Evolutionary conservation across 1,284 basidiomycete genomes (phyloP), one percentile per base, ranked within the genome.

Genomic region (Schizophyllum amplum): DNA sequence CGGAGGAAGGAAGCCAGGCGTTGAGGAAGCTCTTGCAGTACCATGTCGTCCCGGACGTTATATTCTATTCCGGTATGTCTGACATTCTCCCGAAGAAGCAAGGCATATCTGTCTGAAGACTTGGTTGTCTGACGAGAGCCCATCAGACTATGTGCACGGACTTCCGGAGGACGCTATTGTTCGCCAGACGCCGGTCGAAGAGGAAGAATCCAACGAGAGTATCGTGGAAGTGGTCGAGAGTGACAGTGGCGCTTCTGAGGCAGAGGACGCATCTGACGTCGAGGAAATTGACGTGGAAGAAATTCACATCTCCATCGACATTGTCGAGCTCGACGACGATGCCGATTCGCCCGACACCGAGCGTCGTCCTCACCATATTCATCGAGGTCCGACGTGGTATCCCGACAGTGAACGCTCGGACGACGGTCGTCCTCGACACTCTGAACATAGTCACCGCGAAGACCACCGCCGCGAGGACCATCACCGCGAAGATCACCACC

Each of bases 11-110:
- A 5, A 70, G 71, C 52, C 69, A 67, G 46, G 78, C 74, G 1
- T 65, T 91, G 55, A 77, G 71, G 64, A 88, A 87, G 70, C 65
- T 90, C 15, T 67, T 90, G 23, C 74, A 82, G 61, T 88, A 81
- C 68, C 87, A 90, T 69, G 75, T 84, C 57, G 72, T 87, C 4
- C 86, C 86, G 2, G 67, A 77, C 47, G 70, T 76, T 23, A 71
- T 85, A 47, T 66, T 87, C 17, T 77, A 82, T 61, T 78, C 80
- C 47, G 84, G 78, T 76, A 67, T 63, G 75, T 76, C 33, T 61
- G 50, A 21, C 6, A 25, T 4, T 3, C 6, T 47, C 2, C n/a
- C n/a, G n/a, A n/a, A n/a, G n/a, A n/a, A n/a, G n/a, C n/a, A 25
- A 21, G 50, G 15, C 27, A 17, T 15, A 15, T 24, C 4, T 25